phyloP scores from a whole-genome alignment of 139 green algal genomes.

The Coelastrella sp. region DNA sequence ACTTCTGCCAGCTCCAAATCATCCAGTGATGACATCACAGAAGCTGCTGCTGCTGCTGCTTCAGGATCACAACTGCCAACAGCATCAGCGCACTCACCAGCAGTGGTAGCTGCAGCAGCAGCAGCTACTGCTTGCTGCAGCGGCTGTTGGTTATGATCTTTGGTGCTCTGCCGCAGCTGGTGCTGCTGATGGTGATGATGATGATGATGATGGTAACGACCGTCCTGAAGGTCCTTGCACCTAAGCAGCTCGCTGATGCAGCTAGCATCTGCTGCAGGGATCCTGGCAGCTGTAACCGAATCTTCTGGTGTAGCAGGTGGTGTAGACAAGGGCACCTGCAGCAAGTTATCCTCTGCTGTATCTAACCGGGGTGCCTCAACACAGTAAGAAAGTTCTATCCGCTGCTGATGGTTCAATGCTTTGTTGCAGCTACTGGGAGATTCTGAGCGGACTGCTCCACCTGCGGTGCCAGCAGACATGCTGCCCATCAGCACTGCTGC shows the following conservation, averaged over 20 bases:
- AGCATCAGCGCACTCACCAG: background rate
- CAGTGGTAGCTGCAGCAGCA: background rate
- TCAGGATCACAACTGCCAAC: background rate
- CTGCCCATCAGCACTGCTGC: no score
- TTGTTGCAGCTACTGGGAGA: no score
- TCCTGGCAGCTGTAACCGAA: background rate
- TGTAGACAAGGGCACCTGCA: background rate
- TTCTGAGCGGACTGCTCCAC: no score
- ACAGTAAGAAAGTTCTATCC: no score
- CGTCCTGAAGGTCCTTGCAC: background rate
- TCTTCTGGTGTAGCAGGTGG: background rate
- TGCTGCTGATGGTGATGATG: slow-evolving; percentile 2
- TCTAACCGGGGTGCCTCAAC: no score
- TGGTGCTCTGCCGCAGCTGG: background rate
- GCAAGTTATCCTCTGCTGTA: background rate
- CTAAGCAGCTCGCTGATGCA: background rate
- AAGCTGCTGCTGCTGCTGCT: background rate
- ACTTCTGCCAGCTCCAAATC: slow-evolving; percentile 49
- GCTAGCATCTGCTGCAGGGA: background rate
- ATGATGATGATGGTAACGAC: background rate
- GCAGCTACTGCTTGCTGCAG: background rate
- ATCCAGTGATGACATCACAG: background rate
- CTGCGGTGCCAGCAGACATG: no score
- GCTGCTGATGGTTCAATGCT: no score
- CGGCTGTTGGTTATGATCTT: background rate